phyloP scores from a whole-genome alignment of 2,329 filamentous ascomycete species.

The Balansia obtecta region DNA sequence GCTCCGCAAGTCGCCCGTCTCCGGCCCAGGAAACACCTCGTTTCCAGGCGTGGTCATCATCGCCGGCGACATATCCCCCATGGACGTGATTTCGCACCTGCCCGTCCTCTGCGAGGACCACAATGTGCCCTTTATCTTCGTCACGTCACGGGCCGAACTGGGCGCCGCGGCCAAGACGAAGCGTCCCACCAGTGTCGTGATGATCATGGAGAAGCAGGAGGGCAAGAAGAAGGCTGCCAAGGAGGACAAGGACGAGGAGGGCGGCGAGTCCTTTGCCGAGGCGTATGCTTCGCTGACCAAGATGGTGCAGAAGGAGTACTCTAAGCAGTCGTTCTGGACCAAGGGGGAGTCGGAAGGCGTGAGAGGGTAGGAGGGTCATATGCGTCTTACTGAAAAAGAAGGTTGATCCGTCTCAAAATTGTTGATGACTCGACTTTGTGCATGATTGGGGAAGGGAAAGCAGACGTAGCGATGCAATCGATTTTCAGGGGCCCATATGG shows the following conservation, averaged over 20 bases:
- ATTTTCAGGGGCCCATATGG: background rate
- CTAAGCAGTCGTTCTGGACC: slow-evolving; percentile 41
- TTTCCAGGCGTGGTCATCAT: slow-evolving; percentile 75
- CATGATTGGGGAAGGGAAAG: background rate
- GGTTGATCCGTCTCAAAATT: background rate
- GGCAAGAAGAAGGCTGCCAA: slow-evolving; percentile 31
- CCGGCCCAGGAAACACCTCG: slow-evolving; percentile 49
- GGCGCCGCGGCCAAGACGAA: slow-evolving; percentile 91
- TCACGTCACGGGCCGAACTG: slow-evolving; percentile 82
- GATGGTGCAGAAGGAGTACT: slow-evolving; percentile 52
- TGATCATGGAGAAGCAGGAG: slow-evolving; percentile 55
- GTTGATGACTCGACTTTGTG: background rate
- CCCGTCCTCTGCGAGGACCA: slow-evolving; percentile 97
- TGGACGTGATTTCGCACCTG: slow-evolving; percentile 97
- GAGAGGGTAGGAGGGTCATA: background rate
- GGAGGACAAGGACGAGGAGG: slow-evolving; percentile 32
- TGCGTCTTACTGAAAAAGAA: background rate
- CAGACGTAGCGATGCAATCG: background rate
- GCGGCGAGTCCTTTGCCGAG: slow-evolving; percentile 48
- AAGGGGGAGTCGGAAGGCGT: slow-evolving; percentile 23
- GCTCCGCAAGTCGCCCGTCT: slow-evolving; percentile 76
- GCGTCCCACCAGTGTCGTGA: slow-evolving; percentile 90
- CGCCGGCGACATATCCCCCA: slow-evolving; percentile 92
- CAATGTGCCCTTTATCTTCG: slow-evolving; percentile 92
- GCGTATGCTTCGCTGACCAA: slow-evolving; percentile 53